Evolutionary conservation across 805 yeast species (phyloP).

Genomic region (Saccharomycopsis fibuligera): DNA sequence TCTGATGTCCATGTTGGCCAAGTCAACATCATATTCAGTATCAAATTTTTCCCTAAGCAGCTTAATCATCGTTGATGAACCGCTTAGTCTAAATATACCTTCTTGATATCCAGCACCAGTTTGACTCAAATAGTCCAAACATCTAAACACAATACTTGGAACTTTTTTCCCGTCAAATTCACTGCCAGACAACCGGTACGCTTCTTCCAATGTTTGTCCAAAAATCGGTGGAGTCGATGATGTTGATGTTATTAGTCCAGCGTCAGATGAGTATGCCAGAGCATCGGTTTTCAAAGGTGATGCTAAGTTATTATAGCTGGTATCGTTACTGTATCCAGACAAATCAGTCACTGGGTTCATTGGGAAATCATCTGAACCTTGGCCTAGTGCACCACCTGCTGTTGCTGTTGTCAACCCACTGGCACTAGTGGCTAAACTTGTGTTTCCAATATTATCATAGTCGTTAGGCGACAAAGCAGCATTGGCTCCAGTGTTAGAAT

Average conservation of each 20-base stretch:
- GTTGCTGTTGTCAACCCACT: not conserved
- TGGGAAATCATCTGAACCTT: constrained; percentile 20
- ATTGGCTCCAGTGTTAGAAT: not conserved
- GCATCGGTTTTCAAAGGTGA: too few relatives aligned
- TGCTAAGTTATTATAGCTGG: not conserved
- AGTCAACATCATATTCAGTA: constrained; percentile 58
- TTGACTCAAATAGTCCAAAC: constrained; percentile 58
- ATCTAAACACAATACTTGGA: constrained; percentile 74
- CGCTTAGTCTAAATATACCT: constrained; percentile 87
- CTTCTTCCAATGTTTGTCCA: constrained; percentile 55
- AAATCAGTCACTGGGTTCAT: constrained; percentile 21
- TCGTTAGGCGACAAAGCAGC: not conserved
- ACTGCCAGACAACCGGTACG: constrained; percentile 46
- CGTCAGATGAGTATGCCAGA: too few relatives aligned
- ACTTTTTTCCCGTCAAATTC: constrained; percentile 36
- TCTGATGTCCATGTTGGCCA: constrained; percentile 32
- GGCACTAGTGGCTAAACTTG: not conserved
- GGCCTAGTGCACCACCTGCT: too few relatives aligned
- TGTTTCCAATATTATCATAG: constrained; percentile 1
- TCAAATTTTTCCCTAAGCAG: constrained; percentile 66
- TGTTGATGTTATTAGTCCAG: not conserved
- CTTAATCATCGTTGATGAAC: constrained; percentile 73
- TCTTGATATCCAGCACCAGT: constrained; percentile 77
- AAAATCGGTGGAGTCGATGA: constrained; percentile 40
- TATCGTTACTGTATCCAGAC: constrained; percentile 3